A percentile compares a stretch with the other conserved stretches of the same genome.
Conservation (phyloP, 75 land plant species). For the Pseudotsuga menziesii region DNA sequence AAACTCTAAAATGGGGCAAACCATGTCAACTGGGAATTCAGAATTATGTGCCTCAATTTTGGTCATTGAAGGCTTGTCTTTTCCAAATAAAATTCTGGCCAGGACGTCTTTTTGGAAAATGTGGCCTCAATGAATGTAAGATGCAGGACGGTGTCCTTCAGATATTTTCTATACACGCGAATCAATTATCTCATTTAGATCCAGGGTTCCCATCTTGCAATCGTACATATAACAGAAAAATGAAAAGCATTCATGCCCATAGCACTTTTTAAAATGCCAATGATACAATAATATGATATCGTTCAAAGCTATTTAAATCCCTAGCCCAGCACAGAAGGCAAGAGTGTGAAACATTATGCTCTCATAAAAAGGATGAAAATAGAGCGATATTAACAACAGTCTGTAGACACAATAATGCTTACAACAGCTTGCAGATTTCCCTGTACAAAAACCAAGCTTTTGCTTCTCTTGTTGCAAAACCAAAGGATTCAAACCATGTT, state of each 20-base stretch:
- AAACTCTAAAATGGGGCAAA: not conserved
- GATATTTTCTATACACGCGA: not conserved
- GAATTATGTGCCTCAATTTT: not conserved
- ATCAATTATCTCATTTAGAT: no score
- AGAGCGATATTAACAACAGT: not conserved
- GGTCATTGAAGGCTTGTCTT: not conserved
- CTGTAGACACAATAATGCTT: not conserved
- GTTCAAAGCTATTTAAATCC: not conserved
- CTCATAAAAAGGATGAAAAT: constrained; percentile 1
- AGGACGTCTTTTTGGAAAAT: not conserved
- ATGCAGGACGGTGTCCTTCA: not conserved
- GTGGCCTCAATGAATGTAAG: not conserved
- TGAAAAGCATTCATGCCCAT: not conserved
- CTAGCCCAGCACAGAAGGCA: not conserved
- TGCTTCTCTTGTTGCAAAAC: constrained; percentile 6
- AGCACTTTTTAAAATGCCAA: constrained; percentile 1
- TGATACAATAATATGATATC: not conserved
- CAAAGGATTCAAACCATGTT: not conserved
- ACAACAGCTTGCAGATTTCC: not conserved
- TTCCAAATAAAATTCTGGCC: not conserved
- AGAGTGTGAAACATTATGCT: not conserved
- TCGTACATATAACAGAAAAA: not conserved
- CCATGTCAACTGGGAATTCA: not conserved
- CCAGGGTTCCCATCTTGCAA: not conserved
- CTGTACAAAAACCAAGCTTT: not conserved